Percentiles rank a stretch among this genome's conserved stretches.
Evolutionary conservation across 495 filamentous ascomycete species (phyloP).

Genomic region (Penicillium maclennaniae): DNA sequence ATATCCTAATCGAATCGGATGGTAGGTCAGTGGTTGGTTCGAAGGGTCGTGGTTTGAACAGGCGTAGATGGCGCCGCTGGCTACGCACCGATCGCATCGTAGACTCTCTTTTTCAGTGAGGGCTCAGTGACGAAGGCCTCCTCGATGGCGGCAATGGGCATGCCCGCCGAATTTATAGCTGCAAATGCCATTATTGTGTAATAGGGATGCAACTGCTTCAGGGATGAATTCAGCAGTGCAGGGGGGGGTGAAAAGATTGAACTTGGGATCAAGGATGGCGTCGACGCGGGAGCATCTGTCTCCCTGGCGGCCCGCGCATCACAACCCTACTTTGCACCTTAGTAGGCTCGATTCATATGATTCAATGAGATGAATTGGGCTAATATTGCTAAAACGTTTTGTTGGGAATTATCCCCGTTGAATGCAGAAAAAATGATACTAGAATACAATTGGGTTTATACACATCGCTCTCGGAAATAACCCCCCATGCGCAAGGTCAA

Average conservation of each 20-base stretch:
- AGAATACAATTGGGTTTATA: conserved; percentile 39
- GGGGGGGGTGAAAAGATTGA: conserved; percentile 7
- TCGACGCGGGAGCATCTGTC: conserved; percentile 11
- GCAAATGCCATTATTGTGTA: conserved; percentile 42
- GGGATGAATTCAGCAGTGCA: conserved; percentile 11
- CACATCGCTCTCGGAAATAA: conserved; percentile 28
- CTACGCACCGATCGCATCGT: conserved; percentile 48
- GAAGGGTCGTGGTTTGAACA: conserved; percentile 1
- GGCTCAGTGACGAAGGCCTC: conserved; percentile 45
- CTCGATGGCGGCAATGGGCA: conserved; percentile 36
- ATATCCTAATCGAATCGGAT: conserved; percentile 23
- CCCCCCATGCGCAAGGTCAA: not conserved
- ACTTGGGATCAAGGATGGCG: conserved; percentile 15
- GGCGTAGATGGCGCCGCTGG: conserved; percentile 17
- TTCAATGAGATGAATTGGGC: not conserved
- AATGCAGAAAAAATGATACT: conserved; percentile 33
- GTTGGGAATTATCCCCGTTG: not conserved
- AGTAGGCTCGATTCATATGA: conserved; percentile 2
- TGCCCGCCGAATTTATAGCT: conserved; percentile 34
- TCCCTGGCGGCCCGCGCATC: conserved; percentile 13
- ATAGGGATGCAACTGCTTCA: conserved; percentile 19
- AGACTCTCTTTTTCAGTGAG: conserved; percentile 43
- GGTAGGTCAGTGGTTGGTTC: conserved; percentile 15
- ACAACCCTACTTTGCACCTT: not conserved
- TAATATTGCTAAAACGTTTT: not conserved